Evolutionary conservation across 2,329 filamentous ascomycete species (phyloP).

Genomic region (Venturia nashicola): DNA sequence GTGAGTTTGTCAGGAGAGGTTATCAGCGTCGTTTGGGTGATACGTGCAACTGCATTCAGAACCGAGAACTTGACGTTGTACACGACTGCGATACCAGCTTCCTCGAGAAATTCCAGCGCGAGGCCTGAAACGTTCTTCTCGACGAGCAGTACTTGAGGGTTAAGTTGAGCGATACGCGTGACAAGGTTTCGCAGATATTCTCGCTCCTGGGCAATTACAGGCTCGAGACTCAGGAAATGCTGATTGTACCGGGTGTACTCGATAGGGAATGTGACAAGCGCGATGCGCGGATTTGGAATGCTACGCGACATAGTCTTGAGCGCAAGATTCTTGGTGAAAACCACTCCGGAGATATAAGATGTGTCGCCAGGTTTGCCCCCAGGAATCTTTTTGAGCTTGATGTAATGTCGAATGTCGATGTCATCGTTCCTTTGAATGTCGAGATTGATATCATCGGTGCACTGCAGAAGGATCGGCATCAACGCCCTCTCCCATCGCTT

Average conservation of each 20-base stretch:
- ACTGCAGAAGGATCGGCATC: constrained; percentile 77
- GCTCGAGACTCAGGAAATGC: constrained; percentile 96
- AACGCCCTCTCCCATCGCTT: constrained; percentile 81
- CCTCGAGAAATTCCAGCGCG: constrained; percentile 75
- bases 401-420: constrained; percentile 94
- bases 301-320: constrained; percentile 91
- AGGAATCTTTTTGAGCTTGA: constrained; percentile 93
- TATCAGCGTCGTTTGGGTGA: constrained; percentile 82
- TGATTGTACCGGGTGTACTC: constrained; percentile 89
- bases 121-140: constrained; percentile 87
- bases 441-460: constrained; percentile 88
- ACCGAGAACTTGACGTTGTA: constrained; percentile 97
- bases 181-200: constrained; percentile 89
- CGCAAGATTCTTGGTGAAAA: constrained; percentile 94
- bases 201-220: constrained; percentile 90
- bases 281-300: constrained; percentile 71
- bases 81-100: constrained; percentile 81
- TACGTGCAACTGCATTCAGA: constrained; percentile 85
- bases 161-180: constrained; percentile 74
- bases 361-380: constrained; percentile 85
- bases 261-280: constrained; percentile 88
- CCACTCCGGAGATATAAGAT: constrained; percentile 89
- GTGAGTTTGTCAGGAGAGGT: constrained; percentile 91
- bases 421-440: constrained; percentile 84
- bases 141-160: constrained; percentile 77